Percentiles rank a stretch among this genome's conserved stretches.
These are phyloP conservation scores for Scenedesmus sp. DNA, from an alignment of 163 green algal genomes.

Conservation along the genomic window DNA sequence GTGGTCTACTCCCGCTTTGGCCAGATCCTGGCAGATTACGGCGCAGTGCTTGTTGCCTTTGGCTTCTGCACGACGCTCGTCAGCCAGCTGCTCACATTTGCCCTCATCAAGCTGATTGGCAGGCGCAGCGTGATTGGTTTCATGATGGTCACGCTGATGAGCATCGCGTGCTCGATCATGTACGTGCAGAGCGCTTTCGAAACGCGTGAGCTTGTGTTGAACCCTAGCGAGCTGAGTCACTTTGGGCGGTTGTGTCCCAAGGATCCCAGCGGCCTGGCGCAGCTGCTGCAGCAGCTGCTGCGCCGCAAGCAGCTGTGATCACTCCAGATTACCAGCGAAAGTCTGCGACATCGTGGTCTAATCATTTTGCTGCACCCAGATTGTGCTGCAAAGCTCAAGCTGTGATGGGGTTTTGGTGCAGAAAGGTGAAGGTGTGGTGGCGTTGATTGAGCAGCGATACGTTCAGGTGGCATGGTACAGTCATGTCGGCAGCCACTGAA, in stretches of 20 bases:
- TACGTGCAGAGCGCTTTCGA: conserved; percentile 57
- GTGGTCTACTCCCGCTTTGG: conserved; percentile 77
- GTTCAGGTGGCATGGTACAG: too few relatives aligned
- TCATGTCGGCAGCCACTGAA: too few relatives aligned
- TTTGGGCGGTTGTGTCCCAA: conserved; percentile 32
- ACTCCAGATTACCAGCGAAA: too few relatives aligned
- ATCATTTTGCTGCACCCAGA: too few relatives aligned
- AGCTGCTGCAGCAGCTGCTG: background rate
- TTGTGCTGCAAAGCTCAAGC: too few relatives aligned
- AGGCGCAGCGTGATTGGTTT: conserved; percentile 66
- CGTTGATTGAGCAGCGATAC: too few relatives aligned
- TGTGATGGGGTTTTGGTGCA: too few relatives aligned
- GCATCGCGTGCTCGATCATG: conserved; percentile 59
- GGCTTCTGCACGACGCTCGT: conserved; percentile 66
- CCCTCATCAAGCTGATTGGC: conserved; percentile 61
- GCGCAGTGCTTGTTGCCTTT: conserved; percentile 58
- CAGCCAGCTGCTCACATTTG: conserved; percentile 62
- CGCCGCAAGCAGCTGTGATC: background rate
- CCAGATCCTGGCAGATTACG: conserved; percentile 72
- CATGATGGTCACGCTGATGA: conserved; percentile 71
- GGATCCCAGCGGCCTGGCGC: background rate
- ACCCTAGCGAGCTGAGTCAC: conserved; percentile 21
- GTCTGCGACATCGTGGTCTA: too few relatives aligned
- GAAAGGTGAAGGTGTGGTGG: too few relatives aligned
- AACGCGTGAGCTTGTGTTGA: background rate